Evolutionary conservation across 2,329 filamentous ascomycete species (phyloP), one percentile per base, ranked within the genome.

Genomic region (Pyrenophora seminiperda): DNA sequence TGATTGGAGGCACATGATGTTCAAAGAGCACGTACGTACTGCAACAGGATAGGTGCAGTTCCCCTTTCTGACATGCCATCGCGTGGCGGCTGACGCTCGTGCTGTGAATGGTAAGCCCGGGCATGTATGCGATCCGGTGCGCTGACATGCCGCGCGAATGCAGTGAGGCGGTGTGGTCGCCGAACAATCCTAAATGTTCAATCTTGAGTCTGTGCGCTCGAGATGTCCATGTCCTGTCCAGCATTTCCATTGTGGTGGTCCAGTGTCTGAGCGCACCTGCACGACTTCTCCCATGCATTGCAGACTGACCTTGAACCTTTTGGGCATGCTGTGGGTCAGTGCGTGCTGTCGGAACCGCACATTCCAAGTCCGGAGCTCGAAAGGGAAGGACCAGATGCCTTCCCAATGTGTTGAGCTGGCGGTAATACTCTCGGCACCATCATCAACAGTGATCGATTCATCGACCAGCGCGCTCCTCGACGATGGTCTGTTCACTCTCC

Each of bases 401-500:
- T 41, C 18, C 17, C 41, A 38, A 31, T 47, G 33, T 47, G 40
- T 27, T 36, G 27, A 29, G 30, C 41, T 58, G 38, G 47, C 32
- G 32, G 22, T 41, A 31, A 9, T 45, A 24, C 29, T 41, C 14
- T 42, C 45, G 43, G 27, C 32, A 24, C 31, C 27, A 36, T 32
- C 20, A 7, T 10, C 32, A 10, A 3, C 32, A 10, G 5, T 41
- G 4, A 9, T 22, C n/a, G 7, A 18, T 45, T 61, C 54, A 55
- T 38, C 38, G 50, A 30, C 44, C 13, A 9, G 34, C 34, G n/a
- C 37, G 40, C 33, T 57, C 24, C 9, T 27, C 45, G 9, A 58
- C 62, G 10, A 69, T 50, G 1, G 67, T 71, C 52, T 56, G 57
- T 49, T 72, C 63, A 27, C 69, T 70, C 22, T 61, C 64, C 4